Percentiles rank a stretch among this genome's conserved stretches.
These are phyloP conservation scores for Penicillium angulare DNA, from an alignment of 495 filamentous ascomycete species.

Conservation along the genomic window DNA sequence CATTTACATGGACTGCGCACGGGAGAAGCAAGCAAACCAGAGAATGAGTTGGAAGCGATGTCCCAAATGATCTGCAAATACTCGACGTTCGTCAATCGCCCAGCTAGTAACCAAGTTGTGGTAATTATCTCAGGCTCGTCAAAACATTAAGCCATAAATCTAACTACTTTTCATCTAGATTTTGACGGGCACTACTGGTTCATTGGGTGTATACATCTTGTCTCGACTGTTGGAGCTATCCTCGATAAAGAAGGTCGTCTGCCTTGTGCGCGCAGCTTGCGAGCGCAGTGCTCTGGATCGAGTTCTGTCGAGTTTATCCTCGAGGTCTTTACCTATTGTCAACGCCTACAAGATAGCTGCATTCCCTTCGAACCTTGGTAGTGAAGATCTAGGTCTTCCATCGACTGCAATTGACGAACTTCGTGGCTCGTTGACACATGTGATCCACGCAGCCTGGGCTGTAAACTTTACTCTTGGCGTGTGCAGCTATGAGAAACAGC, in stretches of 20 bases:
- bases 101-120: background rate
- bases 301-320: background rate
- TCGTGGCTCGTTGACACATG: background rate
- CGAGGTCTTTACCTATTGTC: background rate
- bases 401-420: background rate
- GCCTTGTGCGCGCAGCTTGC: background rate
- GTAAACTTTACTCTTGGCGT: background rate
- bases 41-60: background rate
- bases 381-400: background rate
- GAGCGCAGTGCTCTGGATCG: background rate
- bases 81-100: background rate
- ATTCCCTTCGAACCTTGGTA: background rate
- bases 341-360: background rate
- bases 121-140: background rate
- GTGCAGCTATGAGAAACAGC: background rate
- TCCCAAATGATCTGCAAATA: background rate
- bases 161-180: background rate
- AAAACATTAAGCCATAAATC: background rate
- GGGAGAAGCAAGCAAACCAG: background rate
- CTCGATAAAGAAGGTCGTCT: background rate
- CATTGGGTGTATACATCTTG: background rate
- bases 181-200: background rate
- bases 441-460: background rate
- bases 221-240: background rate
- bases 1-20: background rate